These are phyloP conservation scores for Hirschfeldia incana DNA, from an alignment of 345 rosid genomes.

Conservation along the genomic window DNA sequence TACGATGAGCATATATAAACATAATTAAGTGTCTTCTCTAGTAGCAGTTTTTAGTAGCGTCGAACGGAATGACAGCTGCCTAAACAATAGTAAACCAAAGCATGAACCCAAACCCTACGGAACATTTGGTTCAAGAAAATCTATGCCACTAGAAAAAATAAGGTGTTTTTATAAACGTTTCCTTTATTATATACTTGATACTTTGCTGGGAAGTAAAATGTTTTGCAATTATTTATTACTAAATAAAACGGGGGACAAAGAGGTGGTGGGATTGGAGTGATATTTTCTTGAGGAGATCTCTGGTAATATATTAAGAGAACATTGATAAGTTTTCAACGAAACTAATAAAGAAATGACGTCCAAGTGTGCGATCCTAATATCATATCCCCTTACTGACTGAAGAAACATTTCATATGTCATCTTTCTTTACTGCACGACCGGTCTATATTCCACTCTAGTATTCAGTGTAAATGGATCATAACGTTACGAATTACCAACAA, in stretches of 20 bases:
- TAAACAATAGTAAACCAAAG: not conserved
- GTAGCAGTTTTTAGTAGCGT: not conserved
- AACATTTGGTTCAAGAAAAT: not conserved
- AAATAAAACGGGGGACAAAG: not conserved
- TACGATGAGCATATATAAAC: not conserved
- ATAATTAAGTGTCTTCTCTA: not conserved
- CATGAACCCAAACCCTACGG: not conserved
- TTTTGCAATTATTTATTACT: not conserved
- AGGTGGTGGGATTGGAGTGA: conserved; percentile 24
- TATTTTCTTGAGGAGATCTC: not conserved
- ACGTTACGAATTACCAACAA: not conserved
- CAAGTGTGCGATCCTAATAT: not conserved
- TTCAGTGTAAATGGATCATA: not conserved
- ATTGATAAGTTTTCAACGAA: conserved; percentile 14
- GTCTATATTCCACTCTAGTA: not conserved
- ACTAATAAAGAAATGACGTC: conserved; percentile 6
- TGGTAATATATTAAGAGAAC: conserved; percentile 4
- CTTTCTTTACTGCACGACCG: not conserved
- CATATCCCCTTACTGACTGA: not conserved
- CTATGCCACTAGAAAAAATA: not conserved
- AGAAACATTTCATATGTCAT: not conserved
- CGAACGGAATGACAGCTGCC: not conserved
- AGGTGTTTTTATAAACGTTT: not conserved
- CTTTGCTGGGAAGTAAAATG: not conserved
- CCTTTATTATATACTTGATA: not conserved